These are phyloP conservation scores for Phylloporus sp. DNA, from an alignment of 768 basidiomycete genomes.

Conservation along the genomic window DNA sequence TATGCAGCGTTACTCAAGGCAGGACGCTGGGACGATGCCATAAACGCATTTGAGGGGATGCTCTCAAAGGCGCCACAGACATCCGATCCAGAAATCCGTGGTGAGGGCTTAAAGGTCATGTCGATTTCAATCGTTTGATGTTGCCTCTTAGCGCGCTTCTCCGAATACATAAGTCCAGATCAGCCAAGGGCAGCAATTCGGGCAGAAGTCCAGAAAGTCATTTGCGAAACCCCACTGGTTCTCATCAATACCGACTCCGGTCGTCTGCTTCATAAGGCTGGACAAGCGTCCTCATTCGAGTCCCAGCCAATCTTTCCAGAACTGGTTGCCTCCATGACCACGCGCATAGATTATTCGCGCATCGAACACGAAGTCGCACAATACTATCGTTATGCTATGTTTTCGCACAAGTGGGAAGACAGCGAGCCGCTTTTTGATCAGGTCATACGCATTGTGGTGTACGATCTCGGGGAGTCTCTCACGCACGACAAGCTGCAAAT, in stretches of 20 bases:
- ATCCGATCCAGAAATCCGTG: neutral
- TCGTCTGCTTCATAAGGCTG: neutral
- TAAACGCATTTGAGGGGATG: neutral
- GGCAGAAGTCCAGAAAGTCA: neutral
- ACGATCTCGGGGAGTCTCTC: neutral
- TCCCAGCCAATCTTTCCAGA: neutral
- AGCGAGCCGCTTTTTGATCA: neutral
- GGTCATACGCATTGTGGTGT: neutral
- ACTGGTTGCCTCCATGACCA: neutral
- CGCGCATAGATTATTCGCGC: neutral
- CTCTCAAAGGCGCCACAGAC: neutral
- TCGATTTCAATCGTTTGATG: no score
- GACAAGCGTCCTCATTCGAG: neutral
- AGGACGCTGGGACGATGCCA: neutral
- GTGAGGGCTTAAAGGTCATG: neutral
- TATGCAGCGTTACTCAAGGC: neutral
- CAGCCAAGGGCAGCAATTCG: no score
- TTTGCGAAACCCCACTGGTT: neutral
- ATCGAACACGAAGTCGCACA: neutral
- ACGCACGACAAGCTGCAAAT: slow-evolving; percentile 1
- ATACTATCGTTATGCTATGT: slow-evolving; percentile 3
- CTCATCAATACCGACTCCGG: slow-evolving; percentile 1
- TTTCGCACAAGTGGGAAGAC: slow-evolving; percentile 6
- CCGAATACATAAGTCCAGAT: no score
- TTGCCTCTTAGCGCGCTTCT: no score